Evolutionary conservation across 768 basidiomycete species (phyloP), one percentile per base, ranked within the genome.

Genomic region (Tulasnella sp.): DNA sequence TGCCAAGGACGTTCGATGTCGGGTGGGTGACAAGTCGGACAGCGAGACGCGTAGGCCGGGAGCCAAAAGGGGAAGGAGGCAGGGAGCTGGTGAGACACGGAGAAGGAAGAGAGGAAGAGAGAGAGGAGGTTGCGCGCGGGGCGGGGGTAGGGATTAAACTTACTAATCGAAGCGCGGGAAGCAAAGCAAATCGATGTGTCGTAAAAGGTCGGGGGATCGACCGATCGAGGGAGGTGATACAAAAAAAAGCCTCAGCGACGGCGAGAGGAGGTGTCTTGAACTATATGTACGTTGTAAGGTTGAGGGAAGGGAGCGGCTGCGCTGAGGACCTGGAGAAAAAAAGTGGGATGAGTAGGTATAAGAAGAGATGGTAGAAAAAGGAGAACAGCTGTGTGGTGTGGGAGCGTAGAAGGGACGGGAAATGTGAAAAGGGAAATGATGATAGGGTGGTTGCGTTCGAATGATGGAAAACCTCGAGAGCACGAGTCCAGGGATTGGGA

Each of bases 161-260:
- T 69, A 69, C 64, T 28, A 69, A 69, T 69, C 64, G 64, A 69
- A 69, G 64, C 64, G 64, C 64, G 64, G 64, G 64, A 69, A 69
- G 64, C 14, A 31, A 3, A 46, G 34, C 64, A 69, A 69, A 69
- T 69, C 64, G 64, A 37, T 69, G 64, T 37, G 28, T 69, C 34
- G 31, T 69, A 28, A 37, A 31, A 69, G 16, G 64, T 69, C 64
- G 64, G 64, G 64, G 64, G 64, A 69, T 69, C 64, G 64, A 69
- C 64, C 31, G 64, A 69, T 69, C 64, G 64, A 69, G 64, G 64
- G 2, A 31, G 64, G 6, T 69, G 64, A 20, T 28, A 9, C 9
- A 37, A 69, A 28, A 37, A n/a, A 69, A 69, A 69, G 34, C 34
- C 28, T 9, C 34, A 69, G 28, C 60, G 24, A 31, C 54, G 20